phyloP scores from a whole-genome alignment of 257 asterid genomes.

The Solanum gandarillasii region DNA sequence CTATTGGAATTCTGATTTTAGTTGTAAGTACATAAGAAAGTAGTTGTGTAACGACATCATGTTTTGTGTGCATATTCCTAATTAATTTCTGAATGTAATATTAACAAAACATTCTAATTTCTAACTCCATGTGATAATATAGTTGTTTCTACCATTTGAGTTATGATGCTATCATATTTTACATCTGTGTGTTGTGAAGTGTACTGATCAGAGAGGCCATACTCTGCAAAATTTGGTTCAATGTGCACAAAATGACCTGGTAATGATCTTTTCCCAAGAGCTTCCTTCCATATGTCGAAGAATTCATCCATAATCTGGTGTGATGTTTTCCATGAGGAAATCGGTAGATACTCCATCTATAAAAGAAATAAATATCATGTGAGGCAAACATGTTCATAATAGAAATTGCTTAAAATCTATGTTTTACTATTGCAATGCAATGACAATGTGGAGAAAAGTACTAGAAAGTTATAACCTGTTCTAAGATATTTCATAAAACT shows the following conservation, averaged over 20 bases:
- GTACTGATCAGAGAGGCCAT: constrained; percentile 61
- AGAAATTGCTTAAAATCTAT: neutral
- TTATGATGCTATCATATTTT: constrained; percentile 71
- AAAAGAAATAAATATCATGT: neutral
- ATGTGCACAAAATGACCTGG: constrained; percentile 85
- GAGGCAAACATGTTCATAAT: neutral
- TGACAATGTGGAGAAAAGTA: neutral
- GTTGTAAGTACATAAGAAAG: neutral
- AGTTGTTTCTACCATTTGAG: constrained; percentile 30
- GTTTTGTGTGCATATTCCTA: neutral
- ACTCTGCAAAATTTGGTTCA: constrained; percentile 68
- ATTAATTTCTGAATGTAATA: neutral
- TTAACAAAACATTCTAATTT: no score
- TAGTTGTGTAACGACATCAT: neutral
- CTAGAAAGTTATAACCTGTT: neutral
- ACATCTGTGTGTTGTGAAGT: constrained; percentile 67
- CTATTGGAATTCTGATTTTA: neutral
- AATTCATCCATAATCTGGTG: constrained; percentile 74
- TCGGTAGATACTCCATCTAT: constrained; percentile 10
- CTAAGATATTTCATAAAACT: no score
- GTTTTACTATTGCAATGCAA: neutral
- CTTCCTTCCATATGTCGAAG: constrained; percentile 80
- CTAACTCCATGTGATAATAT: no score
- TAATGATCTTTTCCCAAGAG: constrained; percentile 60
- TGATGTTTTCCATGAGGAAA: constrained; percentile 80